phyloP scores from a whole-genome alignment of 1,139 yeast genomes.

The Candida sp. region DNA sequence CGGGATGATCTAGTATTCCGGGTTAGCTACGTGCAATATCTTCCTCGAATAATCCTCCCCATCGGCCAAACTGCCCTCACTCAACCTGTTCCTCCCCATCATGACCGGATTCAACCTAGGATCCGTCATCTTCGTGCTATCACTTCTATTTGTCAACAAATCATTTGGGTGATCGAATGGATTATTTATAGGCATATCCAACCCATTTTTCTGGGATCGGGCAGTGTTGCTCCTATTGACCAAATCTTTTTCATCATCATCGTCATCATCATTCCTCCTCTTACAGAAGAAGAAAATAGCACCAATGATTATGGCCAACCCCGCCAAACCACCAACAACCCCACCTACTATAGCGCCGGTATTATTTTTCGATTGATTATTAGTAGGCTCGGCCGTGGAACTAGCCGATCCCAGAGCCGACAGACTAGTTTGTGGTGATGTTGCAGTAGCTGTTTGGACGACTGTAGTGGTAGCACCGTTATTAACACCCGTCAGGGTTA shows the following conservation, averaged over 20 bases:
- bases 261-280: slow-evolving; percentile 38
- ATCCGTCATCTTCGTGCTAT: slow-evolving; percentile 27
- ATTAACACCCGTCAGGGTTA: no score
- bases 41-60: slow-evolving; percentile 75
- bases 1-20: slow-evolving; percentile 46
- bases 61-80: slow-evolving; percentile 76
- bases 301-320: slow-evolving; percentile 41
- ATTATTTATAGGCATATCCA: slow-evolving; percentile 47
- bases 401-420: slow-evolving; percentile 13
- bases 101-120: slow-evolving; percentile 66
- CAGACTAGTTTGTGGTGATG: slow-evolving; percentile 11
- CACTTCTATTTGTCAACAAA: slow-evolving; percentile 24
- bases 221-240: slow-evolving; percentile 25
- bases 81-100: slow-evolving; percentile 70
- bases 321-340: slow-evolving; percentile 62
- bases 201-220: slow-evolving; percentile 19
- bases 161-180: slow-evolving; percentile 61
- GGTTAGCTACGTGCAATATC: slow-evolving; percentile 71
- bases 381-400: slow-evolving; percentile 7
- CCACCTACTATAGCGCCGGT: slow-evolving; percentile 67
- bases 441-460: slow-evolving; percentile 11
- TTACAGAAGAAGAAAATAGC: slow-evolving; percentile 46
- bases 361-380: slow-evolving; percentile 14
- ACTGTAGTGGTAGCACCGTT: no score
- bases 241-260: slow-evolving; percentile 44